Evolutionary conservation across 2,329 filamentous ascomycete genomes (phyloP).

Genomic region (Aspergillus sp.): DNA sequence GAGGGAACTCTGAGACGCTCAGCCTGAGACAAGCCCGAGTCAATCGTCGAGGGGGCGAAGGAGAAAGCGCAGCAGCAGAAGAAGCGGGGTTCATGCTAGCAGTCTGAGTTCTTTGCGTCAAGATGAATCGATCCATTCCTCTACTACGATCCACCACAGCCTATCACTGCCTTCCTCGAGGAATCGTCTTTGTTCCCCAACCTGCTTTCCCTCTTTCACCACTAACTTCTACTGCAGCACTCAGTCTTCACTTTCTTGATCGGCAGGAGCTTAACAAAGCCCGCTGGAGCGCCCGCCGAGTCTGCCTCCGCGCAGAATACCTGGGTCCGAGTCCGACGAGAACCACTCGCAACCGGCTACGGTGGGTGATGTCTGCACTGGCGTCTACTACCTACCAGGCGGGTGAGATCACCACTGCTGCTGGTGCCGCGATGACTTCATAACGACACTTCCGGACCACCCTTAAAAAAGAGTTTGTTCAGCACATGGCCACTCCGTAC

Average conservation of each 20-base stretch:
- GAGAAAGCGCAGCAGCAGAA: not conserved
- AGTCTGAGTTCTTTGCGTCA: constrained; percentile 7
- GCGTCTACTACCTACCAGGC: not conserved
- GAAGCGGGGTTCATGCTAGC: not conserved
- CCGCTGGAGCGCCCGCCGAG: too few relatives aligned
- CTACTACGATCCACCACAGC: not conserved
- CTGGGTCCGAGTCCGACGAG: not conserved
- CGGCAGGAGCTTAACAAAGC: not conserved
- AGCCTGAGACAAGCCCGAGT: constrained; percentile 1
- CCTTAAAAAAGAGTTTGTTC: not conserved
- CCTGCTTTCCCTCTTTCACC: not conserved
- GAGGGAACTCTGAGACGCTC: not conserved
- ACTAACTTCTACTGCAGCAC: not conserved
- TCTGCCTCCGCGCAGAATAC: not conserved
- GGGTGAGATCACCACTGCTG: constrained; percentile 9
- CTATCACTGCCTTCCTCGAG: not conserved
- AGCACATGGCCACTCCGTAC: not conserved
- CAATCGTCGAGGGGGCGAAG: not conserved
- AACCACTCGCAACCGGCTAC: not conserved
- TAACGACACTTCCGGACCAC: not conserved
- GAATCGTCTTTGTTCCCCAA: not conserved
- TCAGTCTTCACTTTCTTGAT: not conserved
- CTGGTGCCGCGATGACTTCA: not conserved
- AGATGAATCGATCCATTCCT: constrained; percentile 4
- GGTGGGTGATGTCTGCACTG: not conserved